A percentile compares a stretch with the other conserved stretches of the same genome.
Evolutionary conservation across 139 green algal species (phyloP).

Genomic region (Mesotaenium endlicherianum): DNA sequence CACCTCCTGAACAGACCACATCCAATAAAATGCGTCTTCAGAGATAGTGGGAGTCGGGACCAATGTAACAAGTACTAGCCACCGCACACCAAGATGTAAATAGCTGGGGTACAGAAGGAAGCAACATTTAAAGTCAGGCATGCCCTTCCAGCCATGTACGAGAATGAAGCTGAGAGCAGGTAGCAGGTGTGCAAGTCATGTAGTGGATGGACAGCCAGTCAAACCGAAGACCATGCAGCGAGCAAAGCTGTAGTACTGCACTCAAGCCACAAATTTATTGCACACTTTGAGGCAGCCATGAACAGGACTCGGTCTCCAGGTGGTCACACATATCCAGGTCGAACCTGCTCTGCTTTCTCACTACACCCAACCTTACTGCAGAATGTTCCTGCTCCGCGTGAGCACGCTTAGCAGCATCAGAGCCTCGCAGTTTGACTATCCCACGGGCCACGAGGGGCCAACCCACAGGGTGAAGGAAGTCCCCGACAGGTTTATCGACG

Average conservation of each 20-base stretch:
- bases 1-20: no score
- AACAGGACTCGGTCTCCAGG: not conserved
- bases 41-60: no score
- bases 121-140: no score
- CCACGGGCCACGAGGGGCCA: not conserved
- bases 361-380: not conserved
- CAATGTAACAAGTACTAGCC: no score
- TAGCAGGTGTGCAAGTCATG: not conserved
- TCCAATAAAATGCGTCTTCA: no score
- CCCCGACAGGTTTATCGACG: not conserved
- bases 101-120: no score
- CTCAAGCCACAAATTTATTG: not conserved
- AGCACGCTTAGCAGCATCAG: not conserved
- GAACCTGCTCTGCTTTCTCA: not conserved
- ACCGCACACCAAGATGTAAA: no score
- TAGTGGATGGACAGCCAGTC: not conserved
- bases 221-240: not conserved
- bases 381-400: not conserved
- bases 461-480: not conserved
- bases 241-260: not conserved
- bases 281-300: not conserved
- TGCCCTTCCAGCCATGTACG: no score
- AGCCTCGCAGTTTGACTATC: no score
- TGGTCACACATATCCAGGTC: not conserved
- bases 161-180: no score